Conservation (phyloP, 805 yeast species). For the Teunomyces cretensis region DNA sequence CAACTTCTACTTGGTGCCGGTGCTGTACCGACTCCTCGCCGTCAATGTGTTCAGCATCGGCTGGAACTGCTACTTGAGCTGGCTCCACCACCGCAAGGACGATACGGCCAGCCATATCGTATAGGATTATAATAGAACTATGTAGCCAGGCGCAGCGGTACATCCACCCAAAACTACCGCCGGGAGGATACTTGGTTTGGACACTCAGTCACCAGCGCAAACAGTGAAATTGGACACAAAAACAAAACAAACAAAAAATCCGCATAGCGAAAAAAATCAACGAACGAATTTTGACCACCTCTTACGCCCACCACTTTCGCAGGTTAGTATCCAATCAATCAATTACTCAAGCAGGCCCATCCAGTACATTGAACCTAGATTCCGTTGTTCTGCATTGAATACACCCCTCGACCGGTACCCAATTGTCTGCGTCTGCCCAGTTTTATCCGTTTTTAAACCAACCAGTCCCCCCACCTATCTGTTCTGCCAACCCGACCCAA, state of each 20-base stretch:
- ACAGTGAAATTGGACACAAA: conserved; percentile 3
- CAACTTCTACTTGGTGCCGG: conserved; percentile 77
- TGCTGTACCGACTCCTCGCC: conserved; percentile 61
- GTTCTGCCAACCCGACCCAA: neutral
- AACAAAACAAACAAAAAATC: conserved; percentile 2
- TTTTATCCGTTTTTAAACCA: too few species aligned
- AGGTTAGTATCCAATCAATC: neutral
- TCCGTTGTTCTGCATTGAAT: neutral
- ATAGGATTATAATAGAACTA: too few species aligned
- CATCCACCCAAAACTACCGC: too few species aligned
- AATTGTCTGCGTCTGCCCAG: neutral
- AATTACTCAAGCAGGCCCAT: conserved; percentile 1
- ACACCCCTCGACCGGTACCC: neutral
- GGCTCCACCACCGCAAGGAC: conserved; percentile 22
- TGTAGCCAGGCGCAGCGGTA: too few species aligned
- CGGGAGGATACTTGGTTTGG: neutral
- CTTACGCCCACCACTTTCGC: conserved; percentile 4
- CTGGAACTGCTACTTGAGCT: conserved; percentile 82
- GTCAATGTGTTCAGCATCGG: conserved; percentile 72
- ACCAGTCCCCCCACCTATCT: too few species aligned
- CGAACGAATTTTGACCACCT: conserved; percentile 2
- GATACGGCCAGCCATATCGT: neutral
- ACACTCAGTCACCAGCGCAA: neutral
- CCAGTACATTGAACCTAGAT: neutral
- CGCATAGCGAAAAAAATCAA: conserved; percentile 1